These are phyloP conservation scores for Aspergillus haitiensis DNA, from an alignment of 495 filamentous ascomycete genomes.

Conservation along the genomic window DNA sequence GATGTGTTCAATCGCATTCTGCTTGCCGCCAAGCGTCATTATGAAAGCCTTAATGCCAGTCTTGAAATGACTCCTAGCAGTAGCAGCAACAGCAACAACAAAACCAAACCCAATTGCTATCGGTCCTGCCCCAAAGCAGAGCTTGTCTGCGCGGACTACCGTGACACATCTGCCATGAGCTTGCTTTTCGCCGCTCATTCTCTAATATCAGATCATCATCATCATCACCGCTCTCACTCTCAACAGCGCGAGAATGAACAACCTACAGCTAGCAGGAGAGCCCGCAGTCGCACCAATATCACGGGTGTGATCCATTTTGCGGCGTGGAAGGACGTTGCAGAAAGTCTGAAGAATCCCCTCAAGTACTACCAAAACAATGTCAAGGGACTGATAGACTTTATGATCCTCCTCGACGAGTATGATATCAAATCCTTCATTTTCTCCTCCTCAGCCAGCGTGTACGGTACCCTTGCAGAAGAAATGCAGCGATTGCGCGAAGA, in stretches of 20 bases:
- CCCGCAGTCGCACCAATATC: slow-evolving; percentile 43
- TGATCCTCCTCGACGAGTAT: slow-evolving; percentile 50
- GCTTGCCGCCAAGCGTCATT: slow-evolving; percentile 46
- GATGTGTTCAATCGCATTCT: slow-evolving; percentile 51
- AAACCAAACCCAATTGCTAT: too few relatives aligned
- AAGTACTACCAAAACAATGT: slow-evolving; percentile 66
- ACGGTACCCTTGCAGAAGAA: slow-evolving; percentile 52
- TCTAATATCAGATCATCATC: slow-evolving; percentile 2
- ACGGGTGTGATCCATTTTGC: slow-evolving; percentile 63
- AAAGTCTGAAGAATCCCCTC: slow-evolving; percentile 54
- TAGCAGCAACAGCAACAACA: neutral
- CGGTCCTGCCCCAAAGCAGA: slow-evolving; percentile 12
- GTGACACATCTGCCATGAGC: slow-evolving; percentile 42
- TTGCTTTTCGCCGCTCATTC: slow-evolving; percentile 36
- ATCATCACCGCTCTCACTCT: too few relatives aligned
- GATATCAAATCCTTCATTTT: slow-evolving; percentile 64
- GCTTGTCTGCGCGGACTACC: slow-evolving; percentile 54
- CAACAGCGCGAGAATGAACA: too few relatives aligned
- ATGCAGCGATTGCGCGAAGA: slow-evolving; percentile 55
- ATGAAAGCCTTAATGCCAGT: neutral
- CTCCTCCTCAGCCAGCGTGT: slow-evolving; percentile 63
- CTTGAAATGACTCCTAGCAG: neutral
- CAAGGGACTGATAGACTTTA: slow-evolving; percentile 56
- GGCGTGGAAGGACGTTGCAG: slow-evolving; percentile 56
- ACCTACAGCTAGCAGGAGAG: neutral